phyloP scores from a whole-genome alignment of 352 stramenopile genomes.

The Phytophthora rubi region DNA sequence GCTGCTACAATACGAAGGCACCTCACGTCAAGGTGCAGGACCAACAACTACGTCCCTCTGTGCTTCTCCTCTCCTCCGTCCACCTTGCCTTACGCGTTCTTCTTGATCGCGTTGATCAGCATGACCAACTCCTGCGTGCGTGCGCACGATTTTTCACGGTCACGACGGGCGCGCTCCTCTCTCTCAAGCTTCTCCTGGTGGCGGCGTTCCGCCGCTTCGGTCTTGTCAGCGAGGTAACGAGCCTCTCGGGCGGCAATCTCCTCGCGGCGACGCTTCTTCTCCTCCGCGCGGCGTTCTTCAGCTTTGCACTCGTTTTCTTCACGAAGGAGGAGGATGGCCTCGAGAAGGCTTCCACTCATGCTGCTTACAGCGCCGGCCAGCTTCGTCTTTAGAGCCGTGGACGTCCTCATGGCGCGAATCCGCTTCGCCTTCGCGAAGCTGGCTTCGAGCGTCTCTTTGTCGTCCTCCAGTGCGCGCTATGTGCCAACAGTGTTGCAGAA shows the following conservation, averaged over 20 bases:
- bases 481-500: neutral
- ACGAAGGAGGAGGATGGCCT: neutral
- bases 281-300: neutral
- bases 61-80: neutral
- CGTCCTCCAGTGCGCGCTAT: neutral
- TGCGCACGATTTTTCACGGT: neutral
- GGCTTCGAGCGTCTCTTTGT: neutral
- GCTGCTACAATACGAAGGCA: neutral
- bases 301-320: conserved; percentile 1
- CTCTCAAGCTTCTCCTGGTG: neutral
- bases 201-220: neutral
- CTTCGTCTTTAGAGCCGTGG: conserved; percentile 1
- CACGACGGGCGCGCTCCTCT: neutral
- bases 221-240: neutral
- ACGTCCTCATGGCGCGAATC: neutral
- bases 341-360: too few species aligned
- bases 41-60: neutral
- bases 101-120: neutral
- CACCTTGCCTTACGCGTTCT: neutral
- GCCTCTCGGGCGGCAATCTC: neutral
- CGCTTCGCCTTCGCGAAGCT: neutral
- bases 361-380: neutral
- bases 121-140: neutral
- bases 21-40: neutral
- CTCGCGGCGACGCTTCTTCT: neutral